Conservation (phyloP, 768 basidiomycete species). For the Amanita phalloides region DNA sequence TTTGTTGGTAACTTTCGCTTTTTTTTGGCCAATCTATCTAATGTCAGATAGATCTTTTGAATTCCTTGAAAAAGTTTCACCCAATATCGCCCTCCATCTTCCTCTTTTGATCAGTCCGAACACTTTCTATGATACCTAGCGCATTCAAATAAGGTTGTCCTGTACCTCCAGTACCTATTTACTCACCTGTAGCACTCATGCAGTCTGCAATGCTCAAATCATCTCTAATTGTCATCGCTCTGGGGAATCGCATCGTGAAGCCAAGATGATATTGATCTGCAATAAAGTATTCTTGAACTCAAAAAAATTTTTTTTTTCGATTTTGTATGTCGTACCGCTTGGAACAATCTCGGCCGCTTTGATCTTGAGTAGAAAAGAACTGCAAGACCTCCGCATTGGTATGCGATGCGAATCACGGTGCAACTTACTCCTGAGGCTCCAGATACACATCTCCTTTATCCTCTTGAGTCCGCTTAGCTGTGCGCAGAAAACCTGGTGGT, state of each 20-base stretch:
- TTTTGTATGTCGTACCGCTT: constrained; percentile 38
- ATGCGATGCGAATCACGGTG: background rate
- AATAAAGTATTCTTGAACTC: background rate
- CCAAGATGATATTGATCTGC: constrained; percentile 76
- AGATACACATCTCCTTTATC: constrained; percentile 90
- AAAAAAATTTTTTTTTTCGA: background rate
- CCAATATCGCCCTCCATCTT: constrained; percentile 56
- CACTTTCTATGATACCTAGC: constrained; percentile 46
- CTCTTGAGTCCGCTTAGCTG: constrained; percentile 48
- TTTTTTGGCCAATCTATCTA: background rate
- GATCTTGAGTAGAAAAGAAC: constrained; percentile 88
- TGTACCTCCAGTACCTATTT: background rate
- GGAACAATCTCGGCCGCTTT: constrained; percentile 88
- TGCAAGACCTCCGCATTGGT: constrained; percentile 17
- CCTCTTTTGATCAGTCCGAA: constrained; percentile 59
- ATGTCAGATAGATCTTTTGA: background rate
- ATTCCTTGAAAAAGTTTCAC: constrained; percentile 20
- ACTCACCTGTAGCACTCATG: constrained; percentile 53
- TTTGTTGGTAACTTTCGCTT: constrained; percentile 19
- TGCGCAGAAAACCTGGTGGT: constrained; percentile 61
- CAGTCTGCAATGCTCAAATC: constrained; percentile 68
- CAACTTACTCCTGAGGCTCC: constrained; percentile 71
- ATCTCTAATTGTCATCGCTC: constrained; percentile 70
- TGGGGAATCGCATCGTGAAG: constrained; percentile 91
- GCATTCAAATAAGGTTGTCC: background rate